Evolutionary conservation across 1,284 basidiomycete species (phyloP).

Genomic region (Phylloboletellus chloephorus): DNA sequence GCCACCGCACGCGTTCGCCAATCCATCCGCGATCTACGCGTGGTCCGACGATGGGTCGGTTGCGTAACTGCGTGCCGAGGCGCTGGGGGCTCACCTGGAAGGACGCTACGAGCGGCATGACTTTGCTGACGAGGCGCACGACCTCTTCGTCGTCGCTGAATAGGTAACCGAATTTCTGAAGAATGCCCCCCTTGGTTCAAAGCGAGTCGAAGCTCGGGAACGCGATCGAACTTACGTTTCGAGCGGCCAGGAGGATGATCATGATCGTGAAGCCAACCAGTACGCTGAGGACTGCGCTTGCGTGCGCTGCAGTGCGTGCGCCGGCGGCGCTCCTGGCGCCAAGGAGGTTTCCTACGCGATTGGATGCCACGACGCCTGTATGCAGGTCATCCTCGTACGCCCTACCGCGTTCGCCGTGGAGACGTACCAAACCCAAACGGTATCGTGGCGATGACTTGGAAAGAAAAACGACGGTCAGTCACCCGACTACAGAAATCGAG

Average conservation of each 20-base stretch:
- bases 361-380: slow-evolving; percentile 63
- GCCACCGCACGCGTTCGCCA: slow-evolving; percentile 70
- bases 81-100: slow-evolving; percentile 52
- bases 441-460: slow-evolving; percentile 24
- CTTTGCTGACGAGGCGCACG: slow-evolving; percentile 55
- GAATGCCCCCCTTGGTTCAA: slow-evolving; percentile 1
- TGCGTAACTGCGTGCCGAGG: not conserved
- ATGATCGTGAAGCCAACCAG: slow-evolving; percentile 55
- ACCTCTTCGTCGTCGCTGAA: slow-evolving; percentile 65
- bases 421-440: slow-evolving; percentile 30
- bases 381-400: not conserved
- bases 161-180: slow-evolving; percentile 51
- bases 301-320: slow-evolving; percentile 58
- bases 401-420: not conserved
- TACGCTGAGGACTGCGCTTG: slow-evolving; percentile 59
- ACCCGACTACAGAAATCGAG: not conserved
- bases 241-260: slow-evolving; percentile 50
- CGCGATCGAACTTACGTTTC: slow-evolving; percentile 41
- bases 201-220: not conserved
- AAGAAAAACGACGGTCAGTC: slow-evolving; percentile 9
- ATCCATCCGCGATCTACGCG: slow-evolving; percentile 57
- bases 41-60: not conserved
- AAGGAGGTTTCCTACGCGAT: slow-evolving; percentile 68
- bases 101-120: slow-evolving; percentile 76
- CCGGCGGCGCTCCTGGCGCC: slow-evolving; percentile 50